Percentiles rank a stretch among this genome's conserved stretches.
These are phyloP conservation scores for Rhizophagus sp. DNA, from an alignment of 192 early-diverging fungal genomes.

Conservation along the genomic window DNA sequence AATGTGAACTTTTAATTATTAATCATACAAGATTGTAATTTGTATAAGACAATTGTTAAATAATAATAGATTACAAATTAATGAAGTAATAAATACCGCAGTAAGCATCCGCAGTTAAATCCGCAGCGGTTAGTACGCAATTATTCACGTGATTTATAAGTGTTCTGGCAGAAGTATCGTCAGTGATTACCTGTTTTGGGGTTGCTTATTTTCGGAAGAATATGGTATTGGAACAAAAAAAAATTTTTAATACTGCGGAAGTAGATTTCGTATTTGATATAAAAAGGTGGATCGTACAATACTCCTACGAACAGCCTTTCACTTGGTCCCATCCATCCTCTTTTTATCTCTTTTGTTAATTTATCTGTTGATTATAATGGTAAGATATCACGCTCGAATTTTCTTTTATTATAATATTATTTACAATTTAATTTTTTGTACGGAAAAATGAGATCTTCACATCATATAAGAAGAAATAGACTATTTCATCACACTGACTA, in stretches of 20 bases:
- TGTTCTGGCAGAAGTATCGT: no score
- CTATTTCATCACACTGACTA: neutral
- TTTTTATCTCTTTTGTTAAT: neutral
- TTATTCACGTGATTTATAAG: no score
- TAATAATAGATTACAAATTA: no score
- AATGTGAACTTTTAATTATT: conserved; percentile 65
- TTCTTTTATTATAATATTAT: neutral
- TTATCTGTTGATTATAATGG: neutral
- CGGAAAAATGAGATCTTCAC: neutral
- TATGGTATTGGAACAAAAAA: no score
- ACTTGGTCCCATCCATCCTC: neutral
- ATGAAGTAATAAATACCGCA: no score
- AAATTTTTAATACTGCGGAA: no score
- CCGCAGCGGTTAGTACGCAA: no score
- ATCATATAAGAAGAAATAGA: neutral
- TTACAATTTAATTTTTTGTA: neutral
- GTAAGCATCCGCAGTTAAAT: no score
- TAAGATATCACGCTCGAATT: neutral
- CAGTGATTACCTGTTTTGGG: no score
- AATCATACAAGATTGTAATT: neutral
- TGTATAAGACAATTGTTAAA: no score
- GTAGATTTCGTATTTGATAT: no score
- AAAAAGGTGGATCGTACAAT: neutral
- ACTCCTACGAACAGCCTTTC: neutral
- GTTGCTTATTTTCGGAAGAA: no score